These are phyloP conservation scores for Tuber brumale DNA, from an alignment of 495 filamentous ascomycete species.

Conservation along the genomic window DNA sequence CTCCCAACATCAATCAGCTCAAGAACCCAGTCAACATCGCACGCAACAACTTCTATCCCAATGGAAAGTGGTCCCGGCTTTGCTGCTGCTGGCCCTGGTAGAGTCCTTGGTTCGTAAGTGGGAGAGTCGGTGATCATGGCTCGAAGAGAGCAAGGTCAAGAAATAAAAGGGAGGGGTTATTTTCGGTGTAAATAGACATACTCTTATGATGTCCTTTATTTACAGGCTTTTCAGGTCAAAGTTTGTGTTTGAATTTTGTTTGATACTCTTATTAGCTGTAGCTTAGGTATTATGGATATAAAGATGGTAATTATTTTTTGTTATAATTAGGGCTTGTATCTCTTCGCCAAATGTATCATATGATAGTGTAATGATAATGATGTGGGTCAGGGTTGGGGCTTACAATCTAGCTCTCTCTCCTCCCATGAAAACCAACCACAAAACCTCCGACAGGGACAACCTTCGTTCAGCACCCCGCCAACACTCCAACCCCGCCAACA, in stretches of 20 bases:
- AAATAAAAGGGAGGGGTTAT: background rate
- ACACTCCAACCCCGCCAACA: background rate
- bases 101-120: slow-evolving; percentile 16
- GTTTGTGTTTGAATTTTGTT: background rate
- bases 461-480: background rate
- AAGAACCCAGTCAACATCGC: slow-evolving; percentile 12
- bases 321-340: background rate
- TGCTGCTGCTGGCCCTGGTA: slow-evolving; percentile 21
- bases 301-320: background rate
- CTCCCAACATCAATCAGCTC: slow-evolving; percentile 26
- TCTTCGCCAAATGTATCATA: background rate
- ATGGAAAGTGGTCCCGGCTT: slow-evolving; percentile 14
- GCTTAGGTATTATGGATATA: background rate
- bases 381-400: background rate
- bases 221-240: background rate
- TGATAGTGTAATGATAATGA: background rate
- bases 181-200: slow-evolving; percentile 17
- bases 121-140: background rate
- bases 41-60: background rate
- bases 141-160: background rate
- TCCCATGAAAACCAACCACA: background rate
- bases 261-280: background rate
- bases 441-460: background rate
- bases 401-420: background rate
- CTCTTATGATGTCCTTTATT: background rate